Conservation (phyloP, 192 early-diverging fungal species). For the Mortierella hygrophila region DNA sequence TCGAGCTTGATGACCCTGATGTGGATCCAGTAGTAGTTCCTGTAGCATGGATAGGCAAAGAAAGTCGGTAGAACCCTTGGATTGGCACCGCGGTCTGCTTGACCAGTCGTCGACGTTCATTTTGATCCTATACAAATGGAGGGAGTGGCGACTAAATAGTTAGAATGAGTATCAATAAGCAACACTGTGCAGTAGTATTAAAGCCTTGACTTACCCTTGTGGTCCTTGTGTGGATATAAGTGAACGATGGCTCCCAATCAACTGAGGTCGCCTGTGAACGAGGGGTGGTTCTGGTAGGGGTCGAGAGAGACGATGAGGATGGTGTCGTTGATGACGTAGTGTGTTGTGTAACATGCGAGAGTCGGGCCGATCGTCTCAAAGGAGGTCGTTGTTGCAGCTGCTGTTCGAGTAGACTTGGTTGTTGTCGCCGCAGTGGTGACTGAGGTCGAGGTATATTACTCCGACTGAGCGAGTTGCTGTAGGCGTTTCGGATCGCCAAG, state of each 20-base stretch:
- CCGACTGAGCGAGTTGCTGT: not conserved
- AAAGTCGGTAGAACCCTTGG: slow-evolving; percentile 14
- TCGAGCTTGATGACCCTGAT: not conserved
- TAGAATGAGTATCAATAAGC: not conserved
- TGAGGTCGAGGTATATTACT: not conserved
- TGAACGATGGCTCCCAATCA: not conserved
- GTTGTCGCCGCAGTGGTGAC: not conserved
- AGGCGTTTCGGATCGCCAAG: not conserved
- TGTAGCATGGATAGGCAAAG: not conserved
- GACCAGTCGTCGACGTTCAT: slow-evolving; percentile 15
- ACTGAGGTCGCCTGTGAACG: not conserved
- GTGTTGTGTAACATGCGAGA: not conserved
- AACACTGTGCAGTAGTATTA: too few species aligned
- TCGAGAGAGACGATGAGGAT: not conserved
- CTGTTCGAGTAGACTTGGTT: not conserved
- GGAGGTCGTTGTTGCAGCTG: not conserved
- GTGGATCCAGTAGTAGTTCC: not conserved
- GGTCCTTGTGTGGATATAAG: not conserved
- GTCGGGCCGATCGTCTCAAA: slow-evolving; percentile 17
- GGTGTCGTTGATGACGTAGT: not conserved
- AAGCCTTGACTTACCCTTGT: not conserved
- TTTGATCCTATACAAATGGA: slow-evolving; percentile 7
- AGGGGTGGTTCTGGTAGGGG: not conserved
- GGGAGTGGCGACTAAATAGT: not conserved
- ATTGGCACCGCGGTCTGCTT: slow-evolving; percentile 26